Evolutionary conservation across 495 filamentous ascomycete genomes (phyloP), one percentile per base, ranked within the genome.

Genomic region (Pseudoneurospora amorphoporcata): DNA sequence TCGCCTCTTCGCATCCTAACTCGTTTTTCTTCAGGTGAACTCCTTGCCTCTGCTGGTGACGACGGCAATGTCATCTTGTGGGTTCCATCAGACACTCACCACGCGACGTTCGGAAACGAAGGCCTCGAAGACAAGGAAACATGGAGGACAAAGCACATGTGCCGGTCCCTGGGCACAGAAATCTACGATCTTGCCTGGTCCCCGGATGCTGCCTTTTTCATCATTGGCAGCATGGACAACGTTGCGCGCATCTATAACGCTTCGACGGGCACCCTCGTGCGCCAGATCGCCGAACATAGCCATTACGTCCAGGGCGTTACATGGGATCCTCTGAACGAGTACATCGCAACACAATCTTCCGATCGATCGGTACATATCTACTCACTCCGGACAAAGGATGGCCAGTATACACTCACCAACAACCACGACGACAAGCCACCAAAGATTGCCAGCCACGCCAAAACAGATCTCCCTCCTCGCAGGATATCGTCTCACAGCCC

Each of bases 141-240:
- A 72, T 99, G 95, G 95, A 87, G 95, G 68, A 90, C 95, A 68
- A 99, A 95, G 82, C 93, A 97, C 78, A 98, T 98, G 95, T 97
- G 92, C 80, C 90, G 96, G 65, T 96, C 94, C 17, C 89, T 90
- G 37, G 94, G 93, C 0, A 91, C 92, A 0, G 95, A 98, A 80
- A 98, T 99, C 75, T 99, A 98, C 79, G 95, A 99, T 79, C 84
- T 99, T 72, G 95, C 95, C 47, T 99, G 95, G 95, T 97, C 95
- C 32, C 95, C 95, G 10, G 95, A 99, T 83, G 95, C 92, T 32
- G 86, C 92, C 39, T 97, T 94, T 83, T 97, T 98, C 83, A 97
- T 99, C 74, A 97, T 94, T 23, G 95, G 95, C 6, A 98, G 96
- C 81, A 98, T 98, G 94, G 95, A 99, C 82, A 99, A 99, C 81